Percentiles rank a stretch among this genome's conserved stretches.
phyloP scores from a whole-genome alignment of 2,329 filamentous ascomycete genomes.

The Pochonia chlamydosporia region DNA sequence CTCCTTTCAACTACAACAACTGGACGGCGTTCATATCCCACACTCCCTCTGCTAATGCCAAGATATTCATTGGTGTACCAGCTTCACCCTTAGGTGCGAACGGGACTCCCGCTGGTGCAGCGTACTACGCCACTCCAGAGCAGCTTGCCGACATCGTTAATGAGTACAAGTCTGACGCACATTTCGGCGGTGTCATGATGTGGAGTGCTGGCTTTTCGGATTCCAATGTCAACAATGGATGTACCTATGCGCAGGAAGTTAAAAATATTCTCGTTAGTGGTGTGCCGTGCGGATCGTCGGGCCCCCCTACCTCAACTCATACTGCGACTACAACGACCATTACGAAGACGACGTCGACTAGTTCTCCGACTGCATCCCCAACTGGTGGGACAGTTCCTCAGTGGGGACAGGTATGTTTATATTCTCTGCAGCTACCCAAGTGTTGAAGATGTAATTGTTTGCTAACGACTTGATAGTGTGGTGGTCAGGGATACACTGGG shows the following conservation, averaged over 20 bases:
- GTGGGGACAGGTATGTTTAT: too few relatives aligned
- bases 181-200: conserved; percentile 34
- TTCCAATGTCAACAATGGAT: conserved; percentile 25
- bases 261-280: too few relatives aligned
- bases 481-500: too few relatives aligned
- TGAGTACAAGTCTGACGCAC: conserved; percentile 20
- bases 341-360: too few relatives aligned
- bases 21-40: conserved; percentile 19
- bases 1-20: conserved; percentile 15
- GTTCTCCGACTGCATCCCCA: too few relatives aligned
- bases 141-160: conserved; percentile 23
- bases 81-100: conserved; percentile 27
- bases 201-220: conserved; percentile 37
- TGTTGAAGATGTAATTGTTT: too few relatives aligned
- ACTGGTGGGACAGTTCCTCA: too few relatives aligned
- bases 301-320: too few relatives aligned
- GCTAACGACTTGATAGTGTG: too few relatives aligned
- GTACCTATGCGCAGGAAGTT: conserved; percentile 34
- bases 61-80: conserved; percentile 23
- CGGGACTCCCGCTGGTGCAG: conserved; percentile 22
- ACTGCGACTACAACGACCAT: too few relatives aligned
- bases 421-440: too few relatives aligned
- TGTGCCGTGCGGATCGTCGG: too few relatives aligned
- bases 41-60: conserved; percentile 18
- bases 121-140: conserved; percentile 27